Conservation (phyloP, 2,329 filamentous ascomycete species). For the Hymenoscyphus fructigenus region DNA sequence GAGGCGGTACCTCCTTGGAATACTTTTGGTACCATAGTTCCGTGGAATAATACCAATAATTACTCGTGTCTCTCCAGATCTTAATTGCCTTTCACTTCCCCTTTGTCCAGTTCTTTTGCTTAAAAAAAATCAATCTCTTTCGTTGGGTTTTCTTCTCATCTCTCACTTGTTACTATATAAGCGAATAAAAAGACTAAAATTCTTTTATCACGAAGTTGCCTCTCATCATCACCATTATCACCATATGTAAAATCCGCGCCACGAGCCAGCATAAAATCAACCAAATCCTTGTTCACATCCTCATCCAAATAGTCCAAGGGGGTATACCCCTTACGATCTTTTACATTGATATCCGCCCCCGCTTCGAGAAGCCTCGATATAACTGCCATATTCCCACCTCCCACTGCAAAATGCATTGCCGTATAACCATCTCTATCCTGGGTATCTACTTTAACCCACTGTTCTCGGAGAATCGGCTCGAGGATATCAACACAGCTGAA, state of each 20-base stretch:
- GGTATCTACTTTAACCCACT: not conserved
- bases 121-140: too few relatives aligned
- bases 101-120: too few relatives aligned
- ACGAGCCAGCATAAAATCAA: too few relatives aligned
- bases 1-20: constrained; percentile 4
- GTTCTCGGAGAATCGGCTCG: not conserved
- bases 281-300: not conserved
- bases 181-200: too few relatives aligned
- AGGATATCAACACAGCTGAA: not conserved
- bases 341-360: not conserved
- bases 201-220: too few relatives aligned
- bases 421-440: not conserved
- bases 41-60: constrained; percentile 16
- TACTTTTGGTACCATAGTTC: constrained; percentile 10
- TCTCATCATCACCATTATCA: too few relatives aligned
- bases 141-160: too few relatives aligned
- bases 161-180: too few relatives aligned
- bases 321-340: not conserved
- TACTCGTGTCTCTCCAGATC: not conserved
- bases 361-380: not conserved
- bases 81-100: too few relatives aligned
- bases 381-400: not conserved
- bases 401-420: not conserved
- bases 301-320: not conserved
- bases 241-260: too few relatives aligned